Conservation (phyloP, 2,329 filamentous ascomycete species). For the Fusarium longipes region DNA sequence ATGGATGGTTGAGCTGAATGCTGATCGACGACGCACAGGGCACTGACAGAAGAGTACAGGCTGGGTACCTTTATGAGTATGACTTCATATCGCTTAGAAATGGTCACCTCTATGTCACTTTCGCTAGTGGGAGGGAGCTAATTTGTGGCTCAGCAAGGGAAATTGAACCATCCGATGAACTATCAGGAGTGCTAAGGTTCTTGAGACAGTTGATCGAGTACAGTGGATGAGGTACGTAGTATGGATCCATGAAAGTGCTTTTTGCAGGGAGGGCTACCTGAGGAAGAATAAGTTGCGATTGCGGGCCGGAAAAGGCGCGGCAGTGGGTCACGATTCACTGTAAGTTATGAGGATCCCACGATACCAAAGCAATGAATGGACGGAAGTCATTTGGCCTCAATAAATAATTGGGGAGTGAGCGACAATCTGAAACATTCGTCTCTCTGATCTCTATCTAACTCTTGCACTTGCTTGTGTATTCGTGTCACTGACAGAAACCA, state of each 20-base stretch:
- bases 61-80: conserved; percentile 1
- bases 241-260: conserved; percentile 1
- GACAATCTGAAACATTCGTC: conserved; percentile 9
- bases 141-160: conserved; percentile 39
- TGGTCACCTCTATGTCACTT: conserved; percentile 17
- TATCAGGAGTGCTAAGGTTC: conserved; percentile 1
- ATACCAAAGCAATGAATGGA: not conserved
- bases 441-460: not conserved
- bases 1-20: conserved; percentile 3
- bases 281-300: conserved; percentile 5
- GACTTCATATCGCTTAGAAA: not conserved
- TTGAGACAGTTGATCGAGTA: not conserved
- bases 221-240: not conserved
- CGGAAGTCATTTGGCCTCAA: conserved; percentile 1
- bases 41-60: conserved; percentile 16
- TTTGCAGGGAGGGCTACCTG: conserved; percentile 1
- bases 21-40: conserved; percentile 27
- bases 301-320: conserved; percentile 36
- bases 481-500: conserved; percentile 27
- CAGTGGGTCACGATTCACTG: conserved; percentile 7
- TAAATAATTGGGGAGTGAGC: not conserved
- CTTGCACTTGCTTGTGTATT: conserved; percentile 13
- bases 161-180: conserved; percentile 32
- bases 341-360: conserved; percentile 1
- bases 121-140: conserved; percentile 30